phyloP scores from a whole-genome alignment of 257 asterid species.

The Solanum sparsipilum region DNA sequence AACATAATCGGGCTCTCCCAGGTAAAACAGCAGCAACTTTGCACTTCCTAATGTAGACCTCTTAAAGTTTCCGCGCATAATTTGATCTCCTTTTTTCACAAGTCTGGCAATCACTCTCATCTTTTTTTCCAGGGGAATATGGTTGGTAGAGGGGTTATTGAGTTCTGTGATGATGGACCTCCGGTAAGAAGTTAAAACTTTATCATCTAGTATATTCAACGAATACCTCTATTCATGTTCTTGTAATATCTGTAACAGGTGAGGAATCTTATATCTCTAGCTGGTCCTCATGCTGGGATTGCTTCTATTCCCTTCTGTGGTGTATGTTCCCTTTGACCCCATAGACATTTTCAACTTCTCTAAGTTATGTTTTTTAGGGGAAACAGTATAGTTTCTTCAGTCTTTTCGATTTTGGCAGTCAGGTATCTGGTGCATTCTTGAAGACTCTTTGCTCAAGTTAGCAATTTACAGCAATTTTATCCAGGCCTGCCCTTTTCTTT shows the following conservation, averaged over 20 bases:
- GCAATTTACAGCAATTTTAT: constrained; percentile 56
- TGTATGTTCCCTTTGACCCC: constrained; percentile 31
- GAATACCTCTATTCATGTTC: background rate
- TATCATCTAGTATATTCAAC: background rate
- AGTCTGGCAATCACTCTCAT: background rate
- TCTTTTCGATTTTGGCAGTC: constrained; percentile 45
- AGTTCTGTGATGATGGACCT: constrained; percentile 75
- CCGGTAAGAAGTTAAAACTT: constrained; percentile 46
- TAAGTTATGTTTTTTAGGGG: background rate
- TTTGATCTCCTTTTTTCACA: background rate
- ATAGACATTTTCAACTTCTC: background rate
- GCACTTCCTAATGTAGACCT: background rate
- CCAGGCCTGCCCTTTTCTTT: constrained; percentile 42
- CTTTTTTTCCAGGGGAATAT: constrained; percentile 57
- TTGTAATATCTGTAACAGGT: constrained; percentile 40
- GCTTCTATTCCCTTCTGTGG: constrained; percentile 80
- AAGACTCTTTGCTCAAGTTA: constrained; percentile 45
- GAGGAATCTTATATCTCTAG: constrained; percentile 70
- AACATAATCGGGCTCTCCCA: constrained; percentile 73
- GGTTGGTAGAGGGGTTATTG: constrained; percentile 80
- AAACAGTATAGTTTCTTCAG: background rate
- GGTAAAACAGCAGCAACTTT: constrained; percentile 25
- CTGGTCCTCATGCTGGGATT: constrained; percentile 95
- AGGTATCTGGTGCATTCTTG: constrained; percentile 45
- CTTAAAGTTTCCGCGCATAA: background rate